Conservation (phyloP, 805 yeast genomes). For the Sugiyamaella qingdaonensis region DNA sequence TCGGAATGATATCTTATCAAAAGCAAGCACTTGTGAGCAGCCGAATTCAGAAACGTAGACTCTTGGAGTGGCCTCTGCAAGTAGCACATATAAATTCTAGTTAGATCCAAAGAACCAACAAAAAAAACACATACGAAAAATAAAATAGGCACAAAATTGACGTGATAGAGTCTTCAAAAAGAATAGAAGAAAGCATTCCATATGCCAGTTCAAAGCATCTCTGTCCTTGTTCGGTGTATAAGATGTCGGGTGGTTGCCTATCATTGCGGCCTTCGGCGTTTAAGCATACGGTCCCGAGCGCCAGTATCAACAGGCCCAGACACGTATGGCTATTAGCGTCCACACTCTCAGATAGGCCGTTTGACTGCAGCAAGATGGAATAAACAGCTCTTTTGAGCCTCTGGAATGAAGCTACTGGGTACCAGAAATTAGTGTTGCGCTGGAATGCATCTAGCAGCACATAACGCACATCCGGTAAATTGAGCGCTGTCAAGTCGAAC, state of each 20-base stretch:
- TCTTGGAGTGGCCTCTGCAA: conserved; percentile 14
- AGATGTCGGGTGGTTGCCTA: not conserved
- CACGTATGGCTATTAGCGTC: conserved; percentile 1
- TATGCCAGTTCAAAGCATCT: conserved; percentile 7
- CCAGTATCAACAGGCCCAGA: conserved; percentile 3
- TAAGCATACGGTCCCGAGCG: conserved; percentile 12
- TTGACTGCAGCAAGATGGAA: not conserved
- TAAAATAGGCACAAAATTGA: conserved; percentile 14
- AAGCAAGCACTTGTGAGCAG: conserved; percentile 13
- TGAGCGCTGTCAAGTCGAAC: not conserved
- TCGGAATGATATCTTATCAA: conserved; percentile 7
- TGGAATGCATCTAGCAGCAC: conserved; percentile 8
- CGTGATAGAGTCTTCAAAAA: conserved; percentile 3
- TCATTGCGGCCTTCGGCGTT: conserved; percentile 1
- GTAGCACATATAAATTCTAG: conserved; percentile 13
- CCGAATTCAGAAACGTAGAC: conserved; percentile 10
- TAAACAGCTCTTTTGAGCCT: not conserved
- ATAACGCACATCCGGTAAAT: not conserved
- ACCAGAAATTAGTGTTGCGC: conserved; percentile 16
- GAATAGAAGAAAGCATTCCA: conserved; percentile 6
- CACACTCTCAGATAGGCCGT: not conserved
- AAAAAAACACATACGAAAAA: conserved; percentile 6
- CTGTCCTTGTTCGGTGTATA: not conserved
- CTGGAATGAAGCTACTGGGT: conserved; percentile 8
- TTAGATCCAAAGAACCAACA: not conserved